phyloP scores from a whole-genome alignment of 345 rosid species.

The Sisymbrium altissimum region DNA sequence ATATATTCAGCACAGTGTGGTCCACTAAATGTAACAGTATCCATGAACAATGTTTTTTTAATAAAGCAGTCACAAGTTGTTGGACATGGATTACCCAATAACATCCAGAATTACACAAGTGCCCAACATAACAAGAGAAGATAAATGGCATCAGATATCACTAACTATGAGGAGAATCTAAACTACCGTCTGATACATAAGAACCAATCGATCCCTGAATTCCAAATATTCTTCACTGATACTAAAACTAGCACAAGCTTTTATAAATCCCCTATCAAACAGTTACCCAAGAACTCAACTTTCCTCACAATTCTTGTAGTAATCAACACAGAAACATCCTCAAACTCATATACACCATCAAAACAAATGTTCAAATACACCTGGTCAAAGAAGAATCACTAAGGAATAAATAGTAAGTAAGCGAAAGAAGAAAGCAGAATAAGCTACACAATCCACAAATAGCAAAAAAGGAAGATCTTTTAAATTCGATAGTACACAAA shows the following conservation, averaged over 20 bases:
- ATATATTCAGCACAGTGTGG: conserved; percentile 2
- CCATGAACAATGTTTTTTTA: background rate
- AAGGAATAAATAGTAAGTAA: too few relatives aligned
- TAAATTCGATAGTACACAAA: too few relatives aligned
- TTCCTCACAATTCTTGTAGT: background rate
- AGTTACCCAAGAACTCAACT: background rate
- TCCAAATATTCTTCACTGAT: background rate
- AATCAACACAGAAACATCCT: conserved; percentile 6
- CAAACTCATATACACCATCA: too few relatives aligned
- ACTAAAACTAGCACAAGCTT: background rate
- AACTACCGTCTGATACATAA: background rate
- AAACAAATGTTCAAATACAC: too few relatives aligned
- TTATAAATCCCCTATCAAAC: background rate
- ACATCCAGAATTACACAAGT: background rate
- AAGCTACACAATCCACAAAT: too few relatives aligned
- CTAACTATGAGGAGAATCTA: background rate
- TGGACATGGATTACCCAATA: background rate
- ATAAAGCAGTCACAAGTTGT: conserved; percentile 1
- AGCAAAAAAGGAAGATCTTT: too few relatives aligned
- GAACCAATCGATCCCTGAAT: background rate
- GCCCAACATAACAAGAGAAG: background rate
- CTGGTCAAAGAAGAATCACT: too few relatives aligned
- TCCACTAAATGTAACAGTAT: conserved; percentile 17
- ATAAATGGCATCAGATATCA: background rate
- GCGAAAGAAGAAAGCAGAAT: too few relatives aligned